Evolutionary conservation across 805 yeast genomes (phyloP).

Genomic region (Ogataea pini): DNA sequence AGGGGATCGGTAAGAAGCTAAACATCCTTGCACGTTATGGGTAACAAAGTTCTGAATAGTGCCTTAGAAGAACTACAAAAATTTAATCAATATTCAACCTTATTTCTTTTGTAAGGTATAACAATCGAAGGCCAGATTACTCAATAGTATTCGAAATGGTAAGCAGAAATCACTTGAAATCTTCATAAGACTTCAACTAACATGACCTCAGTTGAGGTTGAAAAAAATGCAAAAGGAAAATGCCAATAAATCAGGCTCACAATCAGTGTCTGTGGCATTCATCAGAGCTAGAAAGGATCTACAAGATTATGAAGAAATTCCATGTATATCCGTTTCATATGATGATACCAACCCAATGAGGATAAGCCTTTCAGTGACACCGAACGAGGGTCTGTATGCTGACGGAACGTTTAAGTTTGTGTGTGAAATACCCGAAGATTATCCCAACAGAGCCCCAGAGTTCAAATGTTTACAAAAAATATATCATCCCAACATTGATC

Average conservation of each 20-base stretch:
- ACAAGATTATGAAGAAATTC: constrained; percentile 59
- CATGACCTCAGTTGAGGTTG: constrained; percentile 33
- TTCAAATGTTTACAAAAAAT: constrained; percentile 70
- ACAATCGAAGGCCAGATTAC: too few relatives aligned
- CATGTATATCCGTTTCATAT: constrained; percentile 54
- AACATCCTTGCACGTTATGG: not conserved
- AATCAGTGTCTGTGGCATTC: constrained; percentile 55
- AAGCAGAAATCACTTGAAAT: too few relatives aligned
- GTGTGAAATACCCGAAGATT: constrained; percentile 66
- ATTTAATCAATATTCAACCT: too few relatives aligned
- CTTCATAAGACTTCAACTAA: too few relatives aligned
- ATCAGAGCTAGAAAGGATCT: constrained; percentile 75
- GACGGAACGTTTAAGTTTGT: constrained; percentile 71
- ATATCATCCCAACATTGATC: constrained; percentile 92
- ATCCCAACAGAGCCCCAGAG: constrained; percentile 92
- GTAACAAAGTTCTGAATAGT: not conserved
- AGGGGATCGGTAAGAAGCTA: not conserved
- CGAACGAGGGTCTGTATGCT: constrained; percentile 71
- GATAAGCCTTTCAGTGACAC: constrained; percentile 57
- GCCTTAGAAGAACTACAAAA: not conserved
- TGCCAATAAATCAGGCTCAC: constrained; percentile 17
- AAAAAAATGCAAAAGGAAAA: constrained; percentile 34
- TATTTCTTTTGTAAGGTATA: too few relatives aligned
- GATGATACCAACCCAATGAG: constrained; percentile 59
- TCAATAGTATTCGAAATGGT: constrained; percentile 9